Base-by-base conservation (phyloP, 2,329 filamentous ascomycete genomes). In the Curvularia eragrostidis region DNA sequence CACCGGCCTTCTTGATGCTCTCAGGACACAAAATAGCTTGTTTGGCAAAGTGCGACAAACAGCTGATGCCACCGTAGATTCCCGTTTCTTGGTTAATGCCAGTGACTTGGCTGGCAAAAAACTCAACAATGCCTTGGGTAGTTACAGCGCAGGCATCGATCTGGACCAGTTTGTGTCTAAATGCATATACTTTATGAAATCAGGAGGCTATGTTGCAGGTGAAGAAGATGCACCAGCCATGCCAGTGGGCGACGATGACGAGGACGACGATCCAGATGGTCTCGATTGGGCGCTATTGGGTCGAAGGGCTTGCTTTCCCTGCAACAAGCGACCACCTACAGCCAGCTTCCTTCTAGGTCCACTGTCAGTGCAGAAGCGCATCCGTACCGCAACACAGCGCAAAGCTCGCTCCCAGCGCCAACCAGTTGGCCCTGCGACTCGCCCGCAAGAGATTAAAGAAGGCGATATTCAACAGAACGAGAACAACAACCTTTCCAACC, bases 91-190 rank as follows among this genome's bases (percentile, higher is more conserved):
- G 3, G 89, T 97, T 48, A 88, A 85, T 62, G 88, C 91, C 0
- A 91, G 91, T 5, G 93, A 97, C 63, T 78, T 96, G 4, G 89
- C 90, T 0, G 89, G 90, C 68, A 91, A 91, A 66, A 93, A 92
- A 72, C 89, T 91, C 0, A 82, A 89, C 42, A 87, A 89, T 50
- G 83, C 96, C 24, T 87, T 89, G 1, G 93, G 93, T 6, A 89
- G 89, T 67, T 80, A 84, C 1, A 86, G 87, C 2, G 87, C 89
- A 49, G 91, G 93, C 7, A 80, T 99, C 21, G 93, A 98, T 70
- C 83, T 96, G 0, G 93, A 98, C 60, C 91, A 97, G 68, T 96
- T 98, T 70, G 87, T 98, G 13, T 90, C 91, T 0, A 96, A 96
- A 76, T 94, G 90, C 75, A 92, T 96, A 58, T 86, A 85, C 3